phyloP scores from a whole-genome alignment of 2,329 filamentous ascomycete species.

The Parafenestella ontariensis region DNA sequence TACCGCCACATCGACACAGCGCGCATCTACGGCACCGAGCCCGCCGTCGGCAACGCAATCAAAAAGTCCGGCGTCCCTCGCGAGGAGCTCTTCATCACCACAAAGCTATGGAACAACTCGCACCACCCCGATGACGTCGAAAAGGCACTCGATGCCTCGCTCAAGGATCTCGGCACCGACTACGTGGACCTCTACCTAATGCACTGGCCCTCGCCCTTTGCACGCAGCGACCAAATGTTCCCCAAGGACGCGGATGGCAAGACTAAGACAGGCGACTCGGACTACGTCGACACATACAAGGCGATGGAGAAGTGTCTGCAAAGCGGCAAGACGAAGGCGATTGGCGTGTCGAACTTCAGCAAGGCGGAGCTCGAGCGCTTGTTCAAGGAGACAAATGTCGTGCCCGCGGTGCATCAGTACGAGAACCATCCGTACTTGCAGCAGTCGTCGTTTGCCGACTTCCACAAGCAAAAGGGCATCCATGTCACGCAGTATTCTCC shows the following conservation, averaged over 20 bases:
- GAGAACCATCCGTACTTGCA: conserved; percentile 43
- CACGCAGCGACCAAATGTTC: conserved; percentile 71
- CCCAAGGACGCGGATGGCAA: conserved; percentile 56
- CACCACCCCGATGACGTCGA: conserved; percentile 73
- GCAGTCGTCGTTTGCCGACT: conserved; percentile 32
- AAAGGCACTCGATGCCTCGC: conserved; percentile 73
- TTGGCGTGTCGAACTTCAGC: conserved; percentile 46
- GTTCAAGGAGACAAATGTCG: conserved; percentile 51
- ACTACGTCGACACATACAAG: conserved; percentile 42
- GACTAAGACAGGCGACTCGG: conserved; percentile 27
- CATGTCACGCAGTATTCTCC: conserved; percentile 46
- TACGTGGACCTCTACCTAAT: conserved; percentile 91
- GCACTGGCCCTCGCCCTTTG: conserved; percentile 77
- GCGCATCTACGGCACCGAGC: conserved; percentile 35
- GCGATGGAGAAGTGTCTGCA: conserved; percentile 52
- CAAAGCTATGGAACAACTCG: conserved; percentile 91
- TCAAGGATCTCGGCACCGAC: conserved; percentile 79
- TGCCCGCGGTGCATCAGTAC: conserved; percentile 42
- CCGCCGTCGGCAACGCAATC: conserved; percentile 35
- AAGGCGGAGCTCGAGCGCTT: conserved; percentile 57
- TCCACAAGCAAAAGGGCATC: conserved; percentile 39
- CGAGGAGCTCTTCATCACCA: conserved; percentile 59
- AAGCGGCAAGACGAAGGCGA: conserved; percentile 40
- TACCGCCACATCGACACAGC: conserved; percentile 44
- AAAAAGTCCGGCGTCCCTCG: conserved; percentile 41